Percentiles rank a stretch among this genome's conserved stretches.
phyloP scores from a whole-genome alignment of 345 rosid genomes.

The Sapria himalayana region DNA sequence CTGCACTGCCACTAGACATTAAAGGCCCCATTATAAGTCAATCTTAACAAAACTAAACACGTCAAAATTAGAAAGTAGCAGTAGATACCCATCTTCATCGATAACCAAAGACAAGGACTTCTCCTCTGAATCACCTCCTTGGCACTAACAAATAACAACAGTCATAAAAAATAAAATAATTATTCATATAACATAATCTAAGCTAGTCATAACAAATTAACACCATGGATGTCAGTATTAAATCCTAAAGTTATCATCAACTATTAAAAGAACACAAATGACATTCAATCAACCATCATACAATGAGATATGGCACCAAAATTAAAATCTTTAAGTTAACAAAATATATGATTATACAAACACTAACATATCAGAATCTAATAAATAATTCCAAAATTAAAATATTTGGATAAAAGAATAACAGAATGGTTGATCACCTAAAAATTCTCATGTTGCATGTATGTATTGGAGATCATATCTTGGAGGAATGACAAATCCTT shows the following conservation, averaged over 20 bases:
- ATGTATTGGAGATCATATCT: no score
- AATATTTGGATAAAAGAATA: no score
- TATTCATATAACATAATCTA: no score
- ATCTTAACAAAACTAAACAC: conserved; percentile 7
- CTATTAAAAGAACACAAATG: neutral
- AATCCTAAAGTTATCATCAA: neutral
- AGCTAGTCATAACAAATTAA: no score
- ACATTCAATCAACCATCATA: neutral
- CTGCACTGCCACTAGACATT: conserved; percentile 29
- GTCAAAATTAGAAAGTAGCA: conserved; percentile 1
- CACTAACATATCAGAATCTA: no score
- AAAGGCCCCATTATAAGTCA: conserved; percentile 3
- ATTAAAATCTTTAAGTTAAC: neutral
- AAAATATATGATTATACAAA: no score
- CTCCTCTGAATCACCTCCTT: conserved; percentile 49
- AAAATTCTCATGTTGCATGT: no score
- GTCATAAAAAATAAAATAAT: conserved; percentile 7
- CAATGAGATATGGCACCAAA: neutral
- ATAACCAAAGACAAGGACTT: conserved; percentile 40
- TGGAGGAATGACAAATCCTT: no score
- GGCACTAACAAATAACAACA: conserved; percentile 31
- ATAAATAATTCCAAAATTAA: no score
- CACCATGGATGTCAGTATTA: neutral
- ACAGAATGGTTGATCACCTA: no score
- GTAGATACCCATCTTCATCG: conserved; percentile 32